Percentiles rank a stretch among this genome's conserved stretches.
phyloP scores from a whole-genome alignment of 164 flowering plant genomes.

The Amborella trichopoda region DNA sequence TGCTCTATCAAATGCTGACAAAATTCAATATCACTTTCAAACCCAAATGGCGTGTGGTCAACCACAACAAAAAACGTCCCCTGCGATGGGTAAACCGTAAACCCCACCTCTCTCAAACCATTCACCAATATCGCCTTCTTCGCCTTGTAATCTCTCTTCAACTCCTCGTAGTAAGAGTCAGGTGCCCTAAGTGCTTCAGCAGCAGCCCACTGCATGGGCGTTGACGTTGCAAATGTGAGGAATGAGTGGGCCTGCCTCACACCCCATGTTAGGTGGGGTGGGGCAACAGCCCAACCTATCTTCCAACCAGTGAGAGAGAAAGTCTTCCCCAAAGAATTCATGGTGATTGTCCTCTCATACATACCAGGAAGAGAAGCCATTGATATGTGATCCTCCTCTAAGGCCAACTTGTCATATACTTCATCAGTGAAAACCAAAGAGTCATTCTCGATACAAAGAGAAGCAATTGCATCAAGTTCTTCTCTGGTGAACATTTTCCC shows the following conservation, averaged over 20 bases:
- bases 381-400: slow-evolving; percentile 92
- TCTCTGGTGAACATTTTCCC: slow-evolving; percentile 85
- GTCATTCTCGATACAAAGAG: slow-evolving; percentile 80
- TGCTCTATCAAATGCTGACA: slow-evolving; percentile 88
- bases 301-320: slow-evolving; percentile 98
- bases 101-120: slow-evolving; percentile 76
- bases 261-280: slow-evolving; percentile 87
- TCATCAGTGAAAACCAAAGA: slow-evolving; percentile 81
- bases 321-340: slow-evolving; percentile 94
- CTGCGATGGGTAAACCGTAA: slow-evolving; percentile 75
- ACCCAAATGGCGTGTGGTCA: slow-evolving; percentile 91
- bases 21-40: slow-evolving; percentile 68
- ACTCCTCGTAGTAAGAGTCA: slow-evolving; percentile 69
- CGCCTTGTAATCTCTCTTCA: slow-evolving; percentile 62
- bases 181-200: slow-evolving; percentile 68
- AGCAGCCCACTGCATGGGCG: slow-evolving; percentile 88
- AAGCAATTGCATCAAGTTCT: slow-evolving; percentile 65
- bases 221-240: slow-evolving; percentile 85
- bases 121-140: slow-evolving; percentile 79
- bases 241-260: slow-evolving; percentile 85
- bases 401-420: slow-evolving; percentile 88
- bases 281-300: slow-evolving; percentile 99
- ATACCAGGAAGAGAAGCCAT: slow-evolving; percentile 95
- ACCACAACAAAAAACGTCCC: slow-evolving; percentile 94
- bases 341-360: slow-evolving; percentile 90